These are phyloP conservation scores for Flammula alnicola DNA, from an alignment of 1,284 basidiomycete genomes.

Conservation along the genomic window DNA sequence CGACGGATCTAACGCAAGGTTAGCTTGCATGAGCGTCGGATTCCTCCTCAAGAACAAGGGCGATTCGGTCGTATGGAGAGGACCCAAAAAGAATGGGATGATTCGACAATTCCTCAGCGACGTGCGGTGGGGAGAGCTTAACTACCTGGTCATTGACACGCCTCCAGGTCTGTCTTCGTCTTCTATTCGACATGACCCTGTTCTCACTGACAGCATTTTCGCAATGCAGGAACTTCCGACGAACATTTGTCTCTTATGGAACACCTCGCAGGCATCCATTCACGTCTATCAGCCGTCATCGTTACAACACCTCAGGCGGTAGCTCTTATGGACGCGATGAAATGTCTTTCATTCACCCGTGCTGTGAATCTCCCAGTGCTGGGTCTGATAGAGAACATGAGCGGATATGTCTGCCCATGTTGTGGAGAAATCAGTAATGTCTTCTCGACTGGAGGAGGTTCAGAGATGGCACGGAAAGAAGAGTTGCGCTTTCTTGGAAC, in stretches of 20 bases:
- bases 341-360: constrained; percentile 94
- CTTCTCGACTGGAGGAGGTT: constrained; percentile 94
- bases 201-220: constrained; percentile 12
- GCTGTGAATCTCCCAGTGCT: constrained; percentile 88
- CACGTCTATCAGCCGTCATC: constrained; percentile 82
- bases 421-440: constrained; percentile 94
- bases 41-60: constrained; percentile 90
- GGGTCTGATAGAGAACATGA: constrained; percentile 98
- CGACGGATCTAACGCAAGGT: constrained; percentile 67
- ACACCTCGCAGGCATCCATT: constrained; percentile 86
- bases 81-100: constrained; percentile 99
- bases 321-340: constrained; percentile 93
- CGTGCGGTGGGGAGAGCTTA: constrained; percentile 95
- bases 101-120: constrained; percentile 97
- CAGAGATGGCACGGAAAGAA: constrained; percentile 82
- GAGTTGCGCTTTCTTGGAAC: constrained; percentile 83
- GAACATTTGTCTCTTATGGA: constrained; percentile 97
- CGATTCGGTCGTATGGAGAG: constrained; percentile 97
- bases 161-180: constrained; percentile 75
- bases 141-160: constrained; percentile 98
- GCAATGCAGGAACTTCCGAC: constrained; percentile 86
- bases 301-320: constrained; percentile 99
- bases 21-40: constrained; percentile 97
- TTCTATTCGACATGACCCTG: constrained; percentile 6
- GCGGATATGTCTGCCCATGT: constrained; percentile 96